Evolutionary conservation across 768 basidiomycete genomes (phyloP).

Genomic region (Lactarius quietus): DNA sequence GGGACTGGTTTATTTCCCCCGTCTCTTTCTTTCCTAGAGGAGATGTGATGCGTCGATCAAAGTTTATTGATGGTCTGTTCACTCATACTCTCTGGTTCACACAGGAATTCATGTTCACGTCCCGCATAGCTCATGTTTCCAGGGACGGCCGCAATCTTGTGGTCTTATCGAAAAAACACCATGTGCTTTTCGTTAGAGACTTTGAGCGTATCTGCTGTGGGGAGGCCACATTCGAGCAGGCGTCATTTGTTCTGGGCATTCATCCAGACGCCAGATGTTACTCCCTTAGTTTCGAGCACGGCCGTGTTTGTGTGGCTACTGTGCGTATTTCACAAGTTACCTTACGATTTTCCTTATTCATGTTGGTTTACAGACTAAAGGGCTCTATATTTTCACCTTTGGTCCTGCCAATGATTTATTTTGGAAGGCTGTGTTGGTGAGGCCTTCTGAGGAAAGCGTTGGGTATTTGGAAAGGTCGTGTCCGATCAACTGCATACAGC

Average conservation of each 20-base stretch:
- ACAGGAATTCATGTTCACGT: no score
- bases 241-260: conserved; percentile 3
- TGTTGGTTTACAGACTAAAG: neutral
- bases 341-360: neutral
- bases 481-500: conserved; percentile 20
- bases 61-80: no score
- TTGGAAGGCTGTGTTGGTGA: neutral
- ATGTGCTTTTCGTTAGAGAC: conserved; percentile 35
- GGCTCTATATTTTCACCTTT: conserved; percentile 18
- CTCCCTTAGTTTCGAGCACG: conserved; percentile 25
- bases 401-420: neutral
- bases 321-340: conserved; percentile 7
- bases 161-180: conserved; percentile 26
- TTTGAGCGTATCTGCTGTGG: conserved; percentile 32
- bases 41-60: no score
- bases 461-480: neutral
- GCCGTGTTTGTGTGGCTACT: conserved; percentile 22
- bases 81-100: no score
- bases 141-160: no score
- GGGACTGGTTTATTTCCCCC: no score
- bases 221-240: no score
- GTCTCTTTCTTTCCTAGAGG: no score
- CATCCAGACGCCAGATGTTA: neutral
- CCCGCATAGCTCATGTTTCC: conserved; percentile 36
- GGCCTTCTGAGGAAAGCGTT: conserved; percentile 4